These are phyloP conservation scores for Osmanthus fragrans DNA, from an alignment of 257 asterid genomes.

Conservation along the genomic window DNA sequence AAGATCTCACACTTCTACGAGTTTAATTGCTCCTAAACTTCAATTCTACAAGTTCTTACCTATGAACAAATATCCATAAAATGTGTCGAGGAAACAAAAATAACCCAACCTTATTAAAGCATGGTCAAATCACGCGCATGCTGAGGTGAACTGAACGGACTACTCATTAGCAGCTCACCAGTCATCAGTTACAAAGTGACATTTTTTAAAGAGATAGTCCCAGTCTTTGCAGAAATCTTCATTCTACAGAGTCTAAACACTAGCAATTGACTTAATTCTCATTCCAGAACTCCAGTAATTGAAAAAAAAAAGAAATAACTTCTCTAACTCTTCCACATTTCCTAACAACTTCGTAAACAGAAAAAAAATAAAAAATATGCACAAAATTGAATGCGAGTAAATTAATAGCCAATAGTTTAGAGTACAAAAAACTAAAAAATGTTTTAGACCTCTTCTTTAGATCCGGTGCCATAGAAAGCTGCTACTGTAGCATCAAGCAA, in stretches of 20 bases:
- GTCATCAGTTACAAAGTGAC: neutral
- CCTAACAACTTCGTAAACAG: neutral
- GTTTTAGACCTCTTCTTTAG: conserved; percentile 84
- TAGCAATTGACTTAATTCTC: neutral
- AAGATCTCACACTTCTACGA: neutral
- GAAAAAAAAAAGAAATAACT: neutral
- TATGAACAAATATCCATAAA: neutral
- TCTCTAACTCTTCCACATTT: conserved; percentile 4
- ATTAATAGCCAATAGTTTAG: neutral
- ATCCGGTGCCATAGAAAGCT: conserved; percentile 96
- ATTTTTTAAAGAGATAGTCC: neutral
- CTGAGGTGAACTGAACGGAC: neutral
- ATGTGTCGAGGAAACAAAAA: neutral
- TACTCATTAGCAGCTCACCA: neutral
- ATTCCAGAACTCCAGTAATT: neutral
- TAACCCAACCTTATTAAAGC: neutral
- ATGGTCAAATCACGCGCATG: neutral
- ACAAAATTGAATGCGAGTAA: conserved; percentile 3
- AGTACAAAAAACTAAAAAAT: neutral
- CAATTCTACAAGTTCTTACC: neutral
- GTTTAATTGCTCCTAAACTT: neutral
- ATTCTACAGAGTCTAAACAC: neutral
- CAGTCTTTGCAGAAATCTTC: neutral
- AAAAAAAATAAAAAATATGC: neutral
- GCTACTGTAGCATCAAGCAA: conserved; percentile 92